Conservation (phyloP, 306 rosid genomes). For the Datisca glomerata region DNA sequence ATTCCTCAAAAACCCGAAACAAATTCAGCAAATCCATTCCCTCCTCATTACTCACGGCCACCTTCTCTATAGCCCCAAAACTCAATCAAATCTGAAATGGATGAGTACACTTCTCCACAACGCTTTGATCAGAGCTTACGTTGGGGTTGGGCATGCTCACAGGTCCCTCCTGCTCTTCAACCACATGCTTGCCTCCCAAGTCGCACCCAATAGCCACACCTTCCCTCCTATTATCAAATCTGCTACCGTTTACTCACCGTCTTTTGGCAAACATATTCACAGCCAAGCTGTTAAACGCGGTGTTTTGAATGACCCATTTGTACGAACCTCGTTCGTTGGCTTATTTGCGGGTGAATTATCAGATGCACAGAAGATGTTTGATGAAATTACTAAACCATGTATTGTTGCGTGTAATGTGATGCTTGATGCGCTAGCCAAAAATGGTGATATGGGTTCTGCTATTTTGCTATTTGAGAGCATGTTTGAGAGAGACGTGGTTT, state of each 20-base stretch:
- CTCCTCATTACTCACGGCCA: slow-evolving; percentile 30
- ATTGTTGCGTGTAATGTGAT: slow-evolving; percentile 53
- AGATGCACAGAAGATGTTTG: slow-evolving; percentile 55
- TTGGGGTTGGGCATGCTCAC: slow-evolving; percentile 20
- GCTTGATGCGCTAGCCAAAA: slow-evolving; percentile 44
- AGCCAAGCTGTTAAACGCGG: slow-evolving; percentile 47
- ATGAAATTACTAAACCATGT: slow-evolving; percentile 41
- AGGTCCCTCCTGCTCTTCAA: slow-evolving; percentile 39
- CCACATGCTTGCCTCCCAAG: slow-evolving; percentile 50
- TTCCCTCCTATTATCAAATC: slow-evolving; percentile 58
- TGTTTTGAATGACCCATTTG: slow-evolving; percentile 33
- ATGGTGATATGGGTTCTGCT: slow-evolving; percentile 53
- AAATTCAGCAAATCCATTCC: slow-evolving; percentile 55
- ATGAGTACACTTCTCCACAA: slow-evolving; percentile 51
- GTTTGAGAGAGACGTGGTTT: slow-evolving; percentile 43
- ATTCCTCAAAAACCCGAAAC: slow-evolving; percentile 20
- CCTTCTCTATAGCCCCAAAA: slow-evolving; percentile 21
- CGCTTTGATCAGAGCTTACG: slow-evolving; percentile 45
- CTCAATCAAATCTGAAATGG: slow-evolving; percentile 32
- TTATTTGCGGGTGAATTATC: slow-evolving; percentile 18
- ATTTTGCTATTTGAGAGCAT: slow-evolving; percentile 31
- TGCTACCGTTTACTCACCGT: slow-evolving; percentile 11
- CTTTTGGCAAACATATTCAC: slow-evolving; percentile 32
- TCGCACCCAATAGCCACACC: slow-evolving; percentile 52
- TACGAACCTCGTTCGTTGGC: slow-evolving; percentile 42